A percentile compares a stretch with the other conserved stretches of the same genome.
These are phyloP conservation scores for Yamadazyma tumulicola DNA, from an alignment of 805 yeast genomes.

Conservation along the genomic window DNA sequence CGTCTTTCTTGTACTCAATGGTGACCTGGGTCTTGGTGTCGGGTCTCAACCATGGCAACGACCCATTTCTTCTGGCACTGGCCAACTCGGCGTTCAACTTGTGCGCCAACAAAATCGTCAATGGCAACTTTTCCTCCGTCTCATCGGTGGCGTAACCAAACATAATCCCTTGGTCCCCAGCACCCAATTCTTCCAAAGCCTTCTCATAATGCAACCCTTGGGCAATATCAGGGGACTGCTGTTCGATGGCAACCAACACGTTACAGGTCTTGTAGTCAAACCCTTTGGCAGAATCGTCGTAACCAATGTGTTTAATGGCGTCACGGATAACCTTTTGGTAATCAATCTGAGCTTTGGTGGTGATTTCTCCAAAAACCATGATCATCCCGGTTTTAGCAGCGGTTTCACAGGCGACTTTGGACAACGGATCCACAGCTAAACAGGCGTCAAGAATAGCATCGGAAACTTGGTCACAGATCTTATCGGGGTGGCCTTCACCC, in stretches of 20 bases:
- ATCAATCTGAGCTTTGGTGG: conserved; percentile 93
- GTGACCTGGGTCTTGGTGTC: conserved; percentile 99
- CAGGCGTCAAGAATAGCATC: conserved; percentile 99
- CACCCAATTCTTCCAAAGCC: conserved; percentile 96
- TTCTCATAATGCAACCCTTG: conserved; percentile 98
- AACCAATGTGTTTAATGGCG: conserved; percentile 97
- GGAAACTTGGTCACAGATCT: conserved; percentile 97
- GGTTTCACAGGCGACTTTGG: conserved; percentile 99
- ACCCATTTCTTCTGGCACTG: conserved; percentile 94
- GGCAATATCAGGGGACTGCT: conserved; percentile 98
- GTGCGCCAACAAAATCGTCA: conserved; percentile 92
- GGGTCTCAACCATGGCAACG: conserved; percentile 96
- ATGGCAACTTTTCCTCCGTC: conserved; percentile 95
- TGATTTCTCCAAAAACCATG: conserved; percentile 98
- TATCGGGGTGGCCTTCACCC: conserved; percentile 94
- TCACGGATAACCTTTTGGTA: conserved; percentile 97
- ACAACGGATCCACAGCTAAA: conserved; percentile 89
- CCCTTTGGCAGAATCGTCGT: conserved; percentile 93
- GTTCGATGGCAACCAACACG: conserved; percentile 98
- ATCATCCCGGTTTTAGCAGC: conserved; percentile 99
- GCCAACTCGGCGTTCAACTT: conserved; percentile 96
- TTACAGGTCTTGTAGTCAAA: conserved; percentile 99
- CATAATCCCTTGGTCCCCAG: conserved; percentile 99
- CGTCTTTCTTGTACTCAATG: conserved; percentile 88
- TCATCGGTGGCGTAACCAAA: conserved; percentile 99